Base-by-base conservation (phyloP, 2,329 filamentous ascomycete genomes). In the Meredithiella fracta region DNA sequence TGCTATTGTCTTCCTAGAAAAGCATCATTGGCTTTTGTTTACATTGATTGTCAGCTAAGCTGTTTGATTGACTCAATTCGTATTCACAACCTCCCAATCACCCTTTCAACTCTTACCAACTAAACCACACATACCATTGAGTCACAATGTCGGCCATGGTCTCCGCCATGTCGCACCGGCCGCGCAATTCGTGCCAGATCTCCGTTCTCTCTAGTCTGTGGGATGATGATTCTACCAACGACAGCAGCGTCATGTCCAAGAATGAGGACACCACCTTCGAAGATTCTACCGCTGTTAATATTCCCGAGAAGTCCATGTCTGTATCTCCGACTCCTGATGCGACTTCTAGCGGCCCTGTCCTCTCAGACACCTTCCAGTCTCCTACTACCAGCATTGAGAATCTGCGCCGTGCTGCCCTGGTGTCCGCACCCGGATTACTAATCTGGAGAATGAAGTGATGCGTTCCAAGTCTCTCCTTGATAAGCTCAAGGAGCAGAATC, bases 151-250 rank as follows among this genome's bases (percentile, higher is more conserved):
- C 50, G 11, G 9, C 40, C 40, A 49, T 47, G 40, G 29, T 47
- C n/a, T 37, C 42, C 25, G 15, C 29, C 3, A 53, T 47, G 50
- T n/a, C 40, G 29, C 51, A 58, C 47, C 49, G 20, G 26, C 54
- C 53, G 26, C 53, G 58, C 22, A 55, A 55, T 26, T 59, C 60
- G 17, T 59, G 38, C 22, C 40, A 57, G 2, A 51, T 53, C 22
- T 62, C 61, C 11, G 40, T 62, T 53, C 31, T 60, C 7, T 61
- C 62, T 50, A 58, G 57, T 34, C 29, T 58, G 7, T 58, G 57
- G 57, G 54, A 58, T 34, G 57, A 58, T 26, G 53, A 54, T n/a
- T 23, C 29, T 5, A 11, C 14, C 25, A 51, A 44, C 47, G 34
- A 49, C 14, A 58, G 50, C 37, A 53, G 25, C 23, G 29, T n/a